phyloP scores from a whole-genome alignment of 2,329 filamentous ascomycete species.

The Colletotrichum lupini region DNA sequence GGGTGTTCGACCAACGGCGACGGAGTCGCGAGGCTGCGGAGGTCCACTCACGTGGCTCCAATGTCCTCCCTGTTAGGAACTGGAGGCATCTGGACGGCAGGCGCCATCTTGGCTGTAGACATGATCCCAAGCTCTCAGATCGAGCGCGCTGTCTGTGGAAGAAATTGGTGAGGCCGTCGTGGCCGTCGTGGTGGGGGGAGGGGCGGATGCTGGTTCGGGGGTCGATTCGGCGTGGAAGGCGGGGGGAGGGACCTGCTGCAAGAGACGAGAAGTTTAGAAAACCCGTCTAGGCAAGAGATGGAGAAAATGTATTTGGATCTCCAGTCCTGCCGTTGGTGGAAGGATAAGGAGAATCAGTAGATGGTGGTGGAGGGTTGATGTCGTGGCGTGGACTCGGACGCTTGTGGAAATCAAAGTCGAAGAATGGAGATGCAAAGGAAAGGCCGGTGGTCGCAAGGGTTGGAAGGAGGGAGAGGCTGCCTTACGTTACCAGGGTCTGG shows the following conservation, averaged over 20 bases:
- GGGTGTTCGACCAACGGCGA: conserved; percentile 11
- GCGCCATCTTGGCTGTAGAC: conserved; percentile 48
- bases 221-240: conserved; percentile 8
- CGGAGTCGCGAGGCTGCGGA: conserved; percentile 3
- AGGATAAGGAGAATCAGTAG: background rate
- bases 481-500: conserved; percentile 16
- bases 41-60: conserved; percentile 55
- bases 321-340: background rate
- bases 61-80: conserved; percentile 72
- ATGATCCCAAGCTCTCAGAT: conserved; percentile 39
- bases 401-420: conserved; percentile 11
- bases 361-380: background rate
- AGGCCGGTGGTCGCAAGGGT: conserved; percentile 28
- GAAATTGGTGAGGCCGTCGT: conserved; percentile 38
- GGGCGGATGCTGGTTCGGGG: conserved; percentile 23
- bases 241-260: conserved; percentile 21
- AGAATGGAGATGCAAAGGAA: background rate
- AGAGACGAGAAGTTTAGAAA: conserved; percentile 22
- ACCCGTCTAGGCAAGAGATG: background rate
- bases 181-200: conserved; percentile 37
- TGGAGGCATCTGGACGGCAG: conserved; percentile 61
- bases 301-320: background rate
- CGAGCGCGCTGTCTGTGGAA: conserved; percentile 14
- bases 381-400: conserved; percentile 8
- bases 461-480: conserved; percentile 23